Conservation (phyloP, 148 eudicot species). For the Suaeda aralocaspica region DNA sequence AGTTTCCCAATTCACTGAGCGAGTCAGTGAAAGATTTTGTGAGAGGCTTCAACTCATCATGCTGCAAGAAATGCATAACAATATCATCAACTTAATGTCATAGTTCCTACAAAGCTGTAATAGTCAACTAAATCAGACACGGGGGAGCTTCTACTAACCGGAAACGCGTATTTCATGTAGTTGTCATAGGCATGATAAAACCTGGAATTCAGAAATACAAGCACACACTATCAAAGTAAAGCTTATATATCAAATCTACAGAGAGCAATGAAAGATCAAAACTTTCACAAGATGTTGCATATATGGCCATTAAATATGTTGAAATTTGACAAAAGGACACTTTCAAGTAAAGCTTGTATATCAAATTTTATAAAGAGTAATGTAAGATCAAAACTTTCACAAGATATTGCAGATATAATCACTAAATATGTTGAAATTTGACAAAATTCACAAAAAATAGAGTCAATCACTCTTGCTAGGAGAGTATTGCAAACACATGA, state of each 20-base stretch:
- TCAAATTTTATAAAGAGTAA: too few relatives aligned
- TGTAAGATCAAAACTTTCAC: not conserved
- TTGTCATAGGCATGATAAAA: slow-evolving; percentile 97
- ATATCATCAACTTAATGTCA: slow-evolving; percentile 2
- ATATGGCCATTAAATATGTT: not conserved
- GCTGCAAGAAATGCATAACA: slow-evolving; percentile 43
- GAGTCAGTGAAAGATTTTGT: slow-evolving; percentile 79
- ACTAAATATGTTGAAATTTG: not conserved
- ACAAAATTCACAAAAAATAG: too few relatives aligned
- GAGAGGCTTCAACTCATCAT: slow-evolving; percentile 94
- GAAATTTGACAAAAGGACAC: not conserved
- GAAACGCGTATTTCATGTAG: slow-evolving; percentile 90
- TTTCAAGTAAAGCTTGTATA: not conserved
- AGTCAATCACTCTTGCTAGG: not conserved
- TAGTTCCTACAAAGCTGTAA: not conserved
- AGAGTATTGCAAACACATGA: not conserved
- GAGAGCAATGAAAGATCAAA: too few relatives aligned
- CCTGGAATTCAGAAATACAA: slow-evolving; percentile 43
- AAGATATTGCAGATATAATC: not conserved
- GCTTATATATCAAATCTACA: too few relatives aligned
- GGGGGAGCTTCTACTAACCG: slow-evolving; percentile 48
- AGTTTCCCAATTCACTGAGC: slow-evolving; percentile 87
- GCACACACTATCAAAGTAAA: not conserved
- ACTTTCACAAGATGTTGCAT: not conserved
- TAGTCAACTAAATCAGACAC: slow-evolving; percentile 5